phyloP scores from a whole-genome alignment of 345 rosid species.

The Rhizophora apiculata region DNA sequence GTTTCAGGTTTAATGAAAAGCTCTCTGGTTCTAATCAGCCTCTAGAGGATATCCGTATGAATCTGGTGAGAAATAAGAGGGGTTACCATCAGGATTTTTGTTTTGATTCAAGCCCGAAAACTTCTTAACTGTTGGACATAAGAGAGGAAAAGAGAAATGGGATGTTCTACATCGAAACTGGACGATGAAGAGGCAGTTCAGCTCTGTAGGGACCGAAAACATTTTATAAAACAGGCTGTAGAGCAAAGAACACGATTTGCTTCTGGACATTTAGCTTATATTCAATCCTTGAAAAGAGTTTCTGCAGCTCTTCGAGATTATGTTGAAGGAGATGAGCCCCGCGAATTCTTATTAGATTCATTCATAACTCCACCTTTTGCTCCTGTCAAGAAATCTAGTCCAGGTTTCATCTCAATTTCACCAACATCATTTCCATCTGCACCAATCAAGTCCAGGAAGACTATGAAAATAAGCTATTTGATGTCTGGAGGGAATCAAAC shows the following conservation, averaged over 20 bases:
- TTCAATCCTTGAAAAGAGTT: slow-evolving; percentile 74
- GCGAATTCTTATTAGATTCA: slow-evolving; percentile 60
- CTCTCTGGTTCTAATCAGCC: slow-evolving; percentile 25
- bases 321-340: slow-evolving; percentile 69
- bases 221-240: slow-evolving; percentile 84
- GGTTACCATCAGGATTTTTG: slow-evolving; percentile 17
- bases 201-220: slow-evolving; percentile 86
- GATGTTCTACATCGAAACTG: slow-evolving; percentile 85
- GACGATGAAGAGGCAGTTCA: slow-evolving; percentile 94
- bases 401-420: slow-evolving; percentile 64
- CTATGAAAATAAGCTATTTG: slow-evolving; percentile 55
- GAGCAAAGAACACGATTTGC: slow-evolving; percentile 84
- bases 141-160: slow-evolving; percentile 48
- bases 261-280: slow-evolving; percentile 71
- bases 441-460: slow-evolving; percentile 46
- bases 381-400: slow-evolving; percentile 57
- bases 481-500: slow-evolving; percentile 67
- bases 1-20: neutral
- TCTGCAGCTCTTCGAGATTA: slow-evolving; percentile 79
- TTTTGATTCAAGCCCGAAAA: slow-evolving; percentile 29
- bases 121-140: slow-evolving; percentile 19
- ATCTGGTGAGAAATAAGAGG: slow-evolving; percentile 25
- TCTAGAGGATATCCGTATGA: slow-evolving; percentile 37
- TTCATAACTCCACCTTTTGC: slow-evolving; percentile 53
- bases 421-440: slow-evolving; percentile 47